Base-by-base conservation (phyloP, 805 yeast genomes). In the Monosporozyma aquatica region DNA sequence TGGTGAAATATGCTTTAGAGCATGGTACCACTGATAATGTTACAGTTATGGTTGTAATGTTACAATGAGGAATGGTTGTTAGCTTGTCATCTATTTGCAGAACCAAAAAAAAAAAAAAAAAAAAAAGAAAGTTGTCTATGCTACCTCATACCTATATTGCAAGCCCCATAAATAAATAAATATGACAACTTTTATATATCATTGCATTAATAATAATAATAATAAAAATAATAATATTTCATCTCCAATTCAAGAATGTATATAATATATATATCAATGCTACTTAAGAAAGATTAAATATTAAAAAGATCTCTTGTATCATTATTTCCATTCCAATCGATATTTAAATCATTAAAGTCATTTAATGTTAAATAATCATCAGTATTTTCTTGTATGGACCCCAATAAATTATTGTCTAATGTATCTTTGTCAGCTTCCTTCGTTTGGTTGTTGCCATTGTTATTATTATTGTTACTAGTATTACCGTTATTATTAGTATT, bases 11-110 rank as follows among this genome's bases (percentile, higher is more conserved):
- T 51, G 97, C 98, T 0, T 69, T 90, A 59, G 76, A 77, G 41
- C 73, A 79, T 48, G 76, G 82, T 33, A 82, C 95, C 18, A 83
- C 95, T 2, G 98, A 90, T 62, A 90, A 90, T 59, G 76, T 90
- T 30, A 90, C 98, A 0, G 94, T 83, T 14, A 86, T 90, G 96
- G 89, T 92, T 15, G 81, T 89, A 4, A 48, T 50, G 24, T 56
- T 68, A 21, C 25, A 23, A 32, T 20, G 14, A 15, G 10, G n/a
- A 7, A 10, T 18, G 5, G 3, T 9, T 15, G 11, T 32, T n/a
- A n/a, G n/a, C n/a, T n/a, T n/a, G n/a, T n/a, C n/a, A n/a, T n/a
- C n/a, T n/a, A n/a, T n/a, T n/a, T n/a, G n/a, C n/a, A n/a, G n/a
- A n/a, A n/a, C n/a, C n/a, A n/a, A n/a, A n/a, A n/a, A n/a, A n/a